These are phyloP conservation scores for Exophiala phaeomuriformis DNA, from an alignment of 2,329 filamentous ascomycete genomes.

Conservation along the genomic window DNA sequence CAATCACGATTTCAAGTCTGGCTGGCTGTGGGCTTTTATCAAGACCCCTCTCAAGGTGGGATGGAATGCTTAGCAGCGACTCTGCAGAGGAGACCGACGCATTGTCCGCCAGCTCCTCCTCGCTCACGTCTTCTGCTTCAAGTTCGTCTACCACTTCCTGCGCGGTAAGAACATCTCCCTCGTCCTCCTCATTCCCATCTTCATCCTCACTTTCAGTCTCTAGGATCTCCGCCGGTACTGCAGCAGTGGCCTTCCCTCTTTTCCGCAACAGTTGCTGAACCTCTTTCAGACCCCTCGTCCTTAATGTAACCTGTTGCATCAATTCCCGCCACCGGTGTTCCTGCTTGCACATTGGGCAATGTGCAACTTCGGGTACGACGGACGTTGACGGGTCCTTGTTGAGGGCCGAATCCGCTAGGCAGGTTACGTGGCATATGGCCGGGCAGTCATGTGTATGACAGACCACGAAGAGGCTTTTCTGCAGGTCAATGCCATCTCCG, in stretches of 20 bases:
- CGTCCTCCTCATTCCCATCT: constrained; percentile 19
- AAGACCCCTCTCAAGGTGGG: neutral
- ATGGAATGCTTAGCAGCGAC: constrained; percentile 9
- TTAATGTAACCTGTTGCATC: constrained; percentile 73
- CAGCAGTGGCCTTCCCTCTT: constrained; percentile 28
- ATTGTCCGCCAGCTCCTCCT: constrained; percentile 24
- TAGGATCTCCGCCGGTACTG: constrained; percentile 26
- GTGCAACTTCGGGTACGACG: constrained; percentile 61
- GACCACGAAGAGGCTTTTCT: constrained; percentile 41
- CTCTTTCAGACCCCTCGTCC: constrained; percentile 63
- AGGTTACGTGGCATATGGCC: constrained; percentile 48
- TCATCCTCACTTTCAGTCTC: constrained; percentile 19
- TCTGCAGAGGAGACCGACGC: constrained; percentile 26
- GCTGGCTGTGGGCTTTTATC: neutral
- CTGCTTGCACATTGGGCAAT: constrained; percentile 62
- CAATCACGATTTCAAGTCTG: constrained; percentile 41
- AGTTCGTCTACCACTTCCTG: constrained; percentile 12
- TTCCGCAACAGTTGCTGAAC: constrained; percentile 57
- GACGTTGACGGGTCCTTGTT: constrained; percentile 34
- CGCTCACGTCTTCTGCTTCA: constrained; percentile 14
- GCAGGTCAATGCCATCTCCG: constrained; percentile 32
- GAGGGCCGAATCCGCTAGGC: constrained; percentile 48
- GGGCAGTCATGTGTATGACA: constrained; percentile 47
- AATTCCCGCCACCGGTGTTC: constrained; percentile 65
- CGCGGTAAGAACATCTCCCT: constrained; percentile 12